Evolutionary conservation across 768 basidiomycete species (phyloP).

Genomic region (Auriculariales sp.): DNA sequence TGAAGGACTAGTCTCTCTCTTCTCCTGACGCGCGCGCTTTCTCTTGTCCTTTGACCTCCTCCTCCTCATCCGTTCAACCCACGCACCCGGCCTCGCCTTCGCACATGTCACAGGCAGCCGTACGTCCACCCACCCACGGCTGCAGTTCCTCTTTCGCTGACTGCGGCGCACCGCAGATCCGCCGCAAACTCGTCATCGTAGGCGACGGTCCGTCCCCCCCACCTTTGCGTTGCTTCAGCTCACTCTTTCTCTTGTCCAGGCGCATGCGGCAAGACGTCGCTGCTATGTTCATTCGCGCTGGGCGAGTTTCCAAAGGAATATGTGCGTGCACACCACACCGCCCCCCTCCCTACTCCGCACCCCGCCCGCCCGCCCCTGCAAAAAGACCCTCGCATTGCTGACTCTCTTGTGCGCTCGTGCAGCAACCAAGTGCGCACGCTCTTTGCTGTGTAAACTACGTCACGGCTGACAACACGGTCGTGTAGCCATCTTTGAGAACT

Average conservation of each 20-base stretch:
- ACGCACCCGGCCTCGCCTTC: too few relatives aligned
- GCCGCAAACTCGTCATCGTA: conserved; percentile 90
- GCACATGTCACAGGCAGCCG: neutral
- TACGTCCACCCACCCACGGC: neutral
- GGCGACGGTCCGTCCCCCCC: conserved; percentile 64
- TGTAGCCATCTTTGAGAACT: conserved; percentile 92
- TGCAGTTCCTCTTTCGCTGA: neutral
- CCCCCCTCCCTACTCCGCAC: too few relatives aligned
- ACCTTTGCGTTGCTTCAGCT: conserved; percentile 2
- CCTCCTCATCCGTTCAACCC: too few relatives aligned
- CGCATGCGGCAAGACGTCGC: conserved; percentile 92
- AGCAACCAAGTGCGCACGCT: conserved; percentile 44
- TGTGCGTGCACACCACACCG: conserved; percentile 31
- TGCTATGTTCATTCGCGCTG: conserved; percentile 81
- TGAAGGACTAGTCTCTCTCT: too few relatives aligned
- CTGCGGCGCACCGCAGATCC: conserved; percentile 45
- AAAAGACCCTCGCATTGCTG: conserved; percentile 4
- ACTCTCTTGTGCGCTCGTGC: conserved; percentile 4
- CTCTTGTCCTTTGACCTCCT: too few relatives aligned
- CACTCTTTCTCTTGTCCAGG: conserved; percentile 26
- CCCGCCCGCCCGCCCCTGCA: too few relatives aligned
- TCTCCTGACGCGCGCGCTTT: too few relatives aligned
- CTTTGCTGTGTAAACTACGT: neutral
- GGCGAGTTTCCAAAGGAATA: conserved; percentile 96
- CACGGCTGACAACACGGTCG: neutral